Conservation (phyloP, 495 filamentous ascomycete genomes). For the Penicillium bialowiezense region DNA sequence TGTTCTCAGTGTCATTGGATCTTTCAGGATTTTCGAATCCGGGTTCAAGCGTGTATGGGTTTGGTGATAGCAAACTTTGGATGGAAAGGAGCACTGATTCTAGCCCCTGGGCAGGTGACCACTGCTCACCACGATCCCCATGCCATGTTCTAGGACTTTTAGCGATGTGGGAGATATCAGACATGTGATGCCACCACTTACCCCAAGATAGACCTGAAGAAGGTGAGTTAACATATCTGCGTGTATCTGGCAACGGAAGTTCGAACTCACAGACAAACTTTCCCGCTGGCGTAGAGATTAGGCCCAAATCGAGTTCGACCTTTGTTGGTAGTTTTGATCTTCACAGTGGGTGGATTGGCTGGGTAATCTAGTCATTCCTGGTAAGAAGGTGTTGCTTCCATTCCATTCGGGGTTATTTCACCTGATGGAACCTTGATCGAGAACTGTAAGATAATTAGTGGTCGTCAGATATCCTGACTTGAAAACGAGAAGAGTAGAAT, state of each 20-base stretch:
- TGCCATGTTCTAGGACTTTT: conserved; percentile 73
- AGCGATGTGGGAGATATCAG: neutral
- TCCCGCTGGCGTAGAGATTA: conserved; percentile 89
- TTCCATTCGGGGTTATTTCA: neutral
- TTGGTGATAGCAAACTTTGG: conserved; percentile 89
- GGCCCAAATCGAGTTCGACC: conserved; percentile 91
- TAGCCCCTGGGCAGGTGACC: conserved; percentile 92
- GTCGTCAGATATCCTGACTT: neutral
- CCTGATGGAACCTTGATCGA: conserved; percentile 34
- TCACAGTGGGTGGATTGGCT: conserved; percentile 72
- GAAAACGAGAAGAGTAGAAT: neutral
- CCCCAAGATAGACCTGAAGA: conserved; percentile 82
- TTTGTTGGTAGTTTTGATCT: conserved; percentile 77
- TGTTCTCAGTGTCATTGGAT: conserved; percentile 68
- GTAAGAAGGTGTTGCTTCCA: conserved; percentile 1
- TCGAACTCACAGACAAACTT: conserved; percentile 79
- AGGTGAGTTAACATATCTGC: neutral
- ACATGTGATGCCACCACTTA: conserved; percentile 30
- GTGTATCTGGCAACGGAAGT: conserved; percentile 12
- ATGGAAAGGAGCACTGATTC: conserved; percentile 95
- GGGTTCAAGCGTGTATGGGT: conserved; percentile 96
- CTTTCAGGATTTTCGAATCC: conserved; percentile 76
- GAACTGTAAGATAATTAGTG: conserved; percentile 23
- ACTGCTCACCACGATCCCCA: conserved; percentile 84
- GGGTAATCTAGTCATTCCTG: conserved; percentile 67